These are phyloP conservation scores for Phanerodontia chrysosporium DNA, from an alignment of 768 basidiomycete genomes.

Conservation along the genomic window DNA sequence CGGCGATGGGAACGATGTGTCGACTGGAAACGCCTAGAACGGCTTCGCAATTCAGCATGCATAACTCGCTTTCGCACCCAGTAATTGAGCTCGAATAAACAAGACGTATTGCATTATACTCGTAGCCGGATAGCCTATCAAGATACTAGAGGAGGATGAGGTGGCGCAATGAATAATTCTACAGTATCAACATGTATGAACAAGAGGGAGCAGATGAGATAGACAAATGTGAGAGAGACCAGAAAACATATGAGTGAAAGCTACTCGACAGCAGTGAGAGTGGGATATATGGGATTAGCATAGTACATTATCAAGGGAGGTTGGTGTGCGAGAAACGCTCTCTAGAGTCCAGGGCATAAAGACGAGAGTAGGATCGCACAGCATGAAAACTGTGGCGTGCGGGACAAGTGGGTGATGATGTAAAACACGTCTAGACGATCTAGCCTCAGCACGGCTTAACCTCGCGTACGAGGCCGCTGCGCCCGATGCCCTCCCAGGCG, in stretches of 20 bases:
- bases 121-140: not conserved
- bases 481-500: constrained; percentile 59
- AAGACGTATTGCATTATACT: not conserved
- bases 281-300: not conserved
- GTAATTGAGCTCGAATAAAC: not conserved
- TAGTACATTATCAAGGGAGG: not conserved
- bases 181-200: not conserved
- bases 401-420: not conserved
- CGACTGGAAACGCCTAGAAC: not conserved
- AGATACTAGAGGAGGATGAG: not conserved
- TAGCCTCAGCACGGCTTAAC: constrained; percentile 17
- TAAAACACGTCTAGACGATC: not conserved
- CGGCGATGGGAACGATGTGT: not conserved
- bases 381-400: not conserved
- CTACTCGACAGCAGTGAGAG: not conserved
- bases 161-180: not conserved
- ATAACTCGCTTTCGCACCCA: not conserved
- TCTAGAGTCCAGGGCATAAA: not conserved
- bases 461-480: constrained; percentile 45
- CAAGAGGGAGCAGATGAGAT: not conserved
- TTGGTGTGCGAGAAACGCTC: too few species aligned
- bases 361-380: not conserved
- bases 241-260: not conserved
- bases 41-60: not conserved
- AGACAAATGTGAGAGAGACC: not conserved